Base-by-base conservation (phyloP, 176 grass and related monocot genomes). In the Pharus latifolius region DNA sequence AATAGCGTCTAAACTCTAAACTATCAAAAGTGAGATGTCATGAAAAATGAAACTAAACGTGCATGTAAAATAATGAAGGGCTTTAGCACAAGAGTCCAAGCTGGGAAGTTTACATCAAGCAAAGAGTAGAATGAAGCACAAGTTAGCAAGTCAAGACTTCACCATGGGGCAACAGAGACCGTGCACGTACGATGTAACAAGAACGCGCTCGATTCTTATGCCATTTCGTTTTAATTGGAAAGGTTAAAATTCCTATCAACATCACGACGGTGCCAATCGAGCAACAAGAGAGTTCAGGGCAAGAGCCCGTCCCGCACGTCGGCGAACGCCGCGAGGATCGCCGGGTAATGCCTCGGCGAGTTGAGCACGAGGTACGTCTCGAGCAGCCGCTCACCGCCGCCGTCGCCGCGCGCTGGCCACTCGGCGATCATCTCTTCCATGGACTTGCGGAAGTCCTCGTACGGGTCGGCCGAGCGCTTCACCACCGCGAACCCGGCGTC, bases 401-500 rank as follows among this genome's bases (percentile, higher is more conserved):
- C 31, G n/a, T 24, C 72, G 3, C 76, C 59, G 25, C 15, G 51
- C 1, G 65, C 47, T 0, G 76, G 47, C 81, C 80, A 57, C 61
- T 88, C 76, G 59, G 80, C 72, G 52, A 96, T 83, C 92, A 96
- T 96, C 78, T 96, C 92, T 72, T 77, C 28, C 88, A 96, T 96
- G 25, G 92, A 96, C 75, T 74, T 91, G 53, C 79, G 82, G 72
- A 96, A 96, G 80, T 96, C 92, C 43, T 85, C 78, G 67, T 88
- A 96, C 8, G 92, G 92, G 54, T 91, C 82, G 26, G 58, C 51
- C 3, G 88, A 96, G 2, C 78, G 82, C 76, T 86, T 96, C 24
- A 96, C 82, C 30, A 96, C 92, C 18, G 92, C 92, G 58, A 89
- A 86, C 6, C 85, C 88, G 0, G 65, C 77, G 33, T 75, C 81